Percentiles rank a stretch among this genome's conserved stretches.
phyloP scores from a whole-genome alignment of 495 filamentous ascomycete genomes.

The Filosporella fistucella region DNA sequence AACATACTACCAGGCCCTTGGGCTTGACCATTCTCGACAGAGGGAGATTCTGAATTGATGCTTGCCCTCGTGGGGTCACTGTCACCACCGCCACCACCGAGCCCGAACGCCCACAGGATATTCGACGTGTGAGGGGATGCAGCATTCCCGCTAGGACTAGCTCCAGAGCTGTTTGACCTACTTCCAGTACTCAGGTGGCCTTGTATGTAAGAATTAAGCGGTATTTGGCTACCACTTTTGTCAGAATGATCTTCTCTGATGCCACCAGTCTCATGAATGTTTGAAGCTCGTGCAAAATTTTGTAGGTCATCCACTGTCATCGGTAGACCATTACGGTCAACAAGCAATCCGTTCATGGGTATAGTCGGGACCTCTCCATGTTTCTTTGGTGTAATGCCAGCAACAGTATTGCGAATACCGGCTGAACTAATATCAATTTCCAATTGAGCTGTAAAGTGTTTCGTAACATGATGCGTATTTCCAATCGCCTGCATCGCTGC shows the following conservation, averaged over 20 bases:
- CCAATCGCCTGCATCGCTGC: conserved; percentile 83
- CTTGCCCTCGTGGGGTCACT: not conserved
- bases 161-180: not conserved
- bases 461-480: conserved; percentile 79
- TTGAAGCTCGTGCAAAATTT: too few relatives aligned
- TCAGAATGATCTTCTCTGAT: not conserved
- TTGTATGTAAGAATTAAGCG: not conserved
- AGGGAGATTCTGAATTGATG: not conserved
- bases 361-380: not conserved
- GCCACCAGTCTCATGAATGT: too few relatives aligned
- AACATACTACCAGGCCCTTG: too few relatives aligned
- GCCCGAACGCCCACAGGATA: too few relatives aligned
- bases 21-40: not conserved
- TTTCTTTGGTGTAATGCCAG: not conserved
- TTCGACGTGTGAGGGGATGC: not conserved
- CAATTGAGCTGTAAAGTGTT: conserved; percentile 89
- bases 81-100: too few relatives aligned
- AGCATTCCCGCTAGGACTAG: not conserved
- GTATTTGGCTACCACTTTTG: too few relatives aligned
- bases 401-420: not conserved
- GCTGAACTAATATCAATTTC: conserved; percentile 73
- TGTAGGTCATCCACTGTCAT: conserved; percentile 8
- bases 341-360: conserved; percentile 9
- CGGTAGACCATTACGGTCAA: not conserved
- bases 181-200: not conserved